Conservation (phyloP, 306 rosid genomes). For the Lathyrus tuberosus region DNA sequence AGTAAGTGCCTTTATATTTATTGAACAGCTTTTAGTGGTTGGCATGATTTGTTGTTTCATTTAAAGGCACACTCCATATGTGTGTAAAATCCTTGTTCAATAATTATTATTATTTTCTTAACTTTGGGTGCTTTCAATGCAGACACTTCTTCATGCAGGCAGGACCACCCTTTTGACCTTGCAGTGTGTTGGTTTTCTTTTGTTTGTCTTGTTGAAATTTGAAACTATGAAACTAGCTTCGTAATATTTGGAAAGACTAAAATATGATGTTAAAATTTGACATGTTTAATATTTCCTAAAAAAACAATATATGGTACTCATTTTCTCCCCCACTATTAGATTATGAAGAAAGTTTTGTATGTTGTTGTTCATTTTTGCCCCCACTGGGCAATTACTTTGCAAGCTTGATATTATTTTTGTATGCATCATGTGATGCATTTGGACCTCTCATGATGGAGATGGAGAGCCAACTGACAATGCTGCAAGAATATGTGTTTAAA, state of each 20-base stretch:
- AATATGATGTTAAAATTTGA: conserved; percentile 24
- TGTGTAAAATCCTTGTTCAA: conserved; percentile 20
- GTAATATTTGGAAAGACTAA: conserved; percentile 18
- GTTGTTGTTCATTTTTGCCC: too few relatives aligned
- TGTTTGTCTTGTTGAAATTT: conserved; percentile 35
- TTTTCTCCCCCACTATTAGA: background rate
- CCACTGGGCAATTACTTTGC: too few relatives aligned
- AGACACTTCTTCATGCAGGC: conserved; percentile 47
- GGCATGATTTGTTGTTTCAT: conserved; percentile 6
- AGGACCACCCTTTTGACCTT: conserved; percentile 43
- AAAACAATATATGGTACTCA: background rate
- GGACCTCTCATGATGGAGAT: too few relatives aligned
- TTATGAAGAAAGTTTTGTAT: background rate
- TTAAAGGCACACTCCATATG: conserved; percentile 11
- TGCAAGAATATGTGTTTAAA: too few relatives aligned
- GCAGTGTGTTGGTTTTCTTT: conserved; percentile 35
- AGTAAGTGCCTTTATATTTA: conserved; percentile 25
- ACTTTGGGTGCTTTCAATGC: conserved; percentile 18
- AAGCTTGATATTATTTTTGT: too few relatives aligned
- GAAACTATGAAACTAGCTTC: conserved; percentile 32
- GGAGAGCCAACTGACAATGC: too few relatives aligned
- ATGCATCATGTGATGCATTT: too few relatives aligned
- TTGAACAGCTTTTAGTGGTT: conserved; percentile 9
- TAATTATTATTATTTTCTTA: conserved; percentile 2
- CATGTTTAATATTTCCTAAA: conserved; percentile 28